Evolutionary conservation across 306 rosid species (phyloP), one percentile per base, ranked within the genome.

Genomic region (Neltuma alba): DNA sequence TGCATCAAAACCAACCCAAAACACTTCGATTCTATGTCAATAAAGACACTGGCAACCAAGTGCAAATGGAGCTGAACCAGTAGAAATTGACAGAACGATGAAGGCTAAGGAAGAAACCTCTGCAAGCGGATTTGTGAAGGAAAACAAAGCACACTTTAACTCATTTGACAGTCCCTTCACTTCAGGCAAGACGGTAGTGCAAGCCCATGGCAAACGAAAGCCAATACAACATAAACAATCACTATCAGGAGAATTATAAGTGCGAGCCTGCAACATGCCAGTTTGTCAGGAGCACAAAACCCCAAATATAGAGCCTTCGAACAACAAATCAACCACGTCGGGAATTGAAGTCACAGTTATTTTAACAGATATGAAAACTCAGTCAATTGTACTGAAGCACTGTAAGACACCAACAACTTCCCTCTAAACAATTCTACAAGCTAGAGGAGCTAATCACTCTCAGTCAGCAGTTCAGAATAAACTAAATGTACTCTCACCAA

Each of bases 181-280:
- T 82, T 71, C 37, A 92, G 76, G 90, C 99, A 93, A 25, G 88
- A 57, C 8, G 98, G 98, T 21, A 96, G 84, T 2, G 93, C 80
- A 37, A 89, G 89, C 41, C 99, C 99, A 80, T 86, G 92, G 87
- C 99, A 96, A 85, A 91, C 98, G 74, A 91, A 90, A 85, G 98
- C 98, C 87, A 91, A 62, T 57, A 93, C 90, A 69, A 90, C 60
- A 79, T 93, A 96, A 54, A 75, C 77, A 74, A 93, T 80, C 86
- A 89, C 90, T 33, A 96, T 92, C 79, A 96, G 85, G 80, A 93
- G 72, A 84, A 91, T 18, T 79, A 96, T 87, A 69, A 96, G 89
- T 7, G 91, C 96, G 72, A 92, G 55, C 89, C 99, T 96, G 96
- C 89, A 88, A 90, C 77, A 88, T 31, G 20, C 20, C 83, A 68